Base-by-base conservation (phyloP, 1,284 basidiomycete genomes). In the Waitea zeae region DNA sequence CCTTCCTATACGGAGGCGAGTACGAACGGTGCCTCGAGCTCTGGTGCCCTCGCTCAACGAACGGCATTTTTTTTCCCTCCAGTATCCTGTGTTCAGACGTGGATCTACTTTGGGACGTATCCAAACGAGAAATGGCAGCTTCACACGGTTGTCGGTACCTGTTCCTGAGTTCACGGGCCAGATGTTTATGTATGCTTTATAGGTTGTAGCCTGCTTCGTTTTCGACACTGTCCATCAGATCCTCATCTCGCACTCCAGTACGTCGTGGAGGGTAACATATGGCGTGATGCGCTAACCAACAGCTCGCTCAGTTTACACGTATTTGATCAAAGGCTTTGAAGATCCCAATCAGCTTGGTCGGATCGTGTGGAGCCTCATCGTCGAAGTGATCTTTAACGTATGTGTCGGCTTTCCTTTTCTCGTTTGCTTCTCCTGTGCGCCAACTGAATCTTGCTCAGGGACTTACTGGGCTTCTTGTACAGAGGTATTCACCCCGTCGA, bases 61-160 rank as follows among this genome's bases (percentile, higher is more conserved):
- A n/a, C n/a, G 24, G 24, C n/a, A 7, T n/a, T 26, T 26, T 26
- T n/a, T n/a, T 7, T n/a, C 34, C 12, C 42, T 33, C 30, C n/a
- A 70, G 67, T 66, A 12, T 65, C 67, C 4, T 54, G 58, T 33
- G 49, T 67, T 19, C 67, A 71, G 43, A 57, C 59, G 2, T 67
- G 56, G 56, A 67, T 59, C 39, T 70, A 70, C 42, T 70, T 47
- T 35, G 51, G 46, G 7, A 52, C 57, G 37, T 64, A 69, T 44
- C 58, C 63, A 38, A 53, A 7, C 29, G 29, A 30, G 9, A 7
- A 7, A n/a, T 26, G 24, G 24, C n/a, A 26, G 7, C n/a, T 26
- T n/a, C 7, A 26, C 9, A 26, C 24, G 24, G 7, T 26, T 7
- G 24, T 26, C 7, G n/a, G 24, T n/a, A n/a, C n/a, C n/a, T n/a